Base-by-base conservation (phyloP, 805 yeast species). In the Hanseniaspora mollemarum region DNA sequence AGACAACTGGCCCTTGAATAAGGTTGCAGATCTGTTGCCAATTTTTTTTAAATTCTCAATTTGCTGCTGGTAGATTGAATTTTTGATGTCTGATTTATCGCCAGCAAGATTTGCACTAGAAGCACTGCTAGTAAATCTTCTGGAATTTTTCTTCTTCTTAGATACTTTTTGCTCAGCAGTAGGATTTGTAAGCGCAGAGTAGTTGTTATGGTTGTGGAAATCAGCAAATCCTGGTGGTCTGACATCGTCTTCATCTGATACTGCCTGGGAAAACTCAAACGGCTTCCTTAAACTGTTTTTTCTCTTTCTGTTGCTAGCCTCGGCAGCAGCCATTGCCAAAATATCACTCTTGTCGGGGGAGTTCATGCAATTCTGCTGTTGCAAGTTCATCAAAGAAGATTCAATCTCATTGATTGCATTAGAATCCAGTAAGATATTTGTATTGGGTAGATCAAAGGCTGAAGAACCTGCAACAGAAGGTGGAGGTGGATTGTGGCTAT, bases 401-500 rank as follows among this genome's bases (percentile, higher is more conserved):
- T 50, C 49, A 29, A 50, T 43, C 13, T 43, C 46, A 31, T 44
- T 39, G 12, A 50, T 41, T 1, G 53, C 48, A 9, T 33, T 41
- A 16, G 49, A 29, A 4, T 45, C 53, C 49, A 50, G 37, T 12
- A 50, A 28, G 19, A 21, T 50, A 22, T 43, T 50, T 6, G 43
- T n/a, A 31, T 46, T 24, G 3, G 44, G n/a, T 12, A 46, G 26
- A 13, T 22, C 50, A 29, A 46, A 25, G 6, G 38, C 43, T 9
- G 50, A 29, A 21, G 50, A 46, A n/a, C 44, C 50, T 8, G 50
- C 50, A 38, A 46, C 39, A 3, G 50, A 46, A 8, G 50, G 50
- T 31, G 50, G 50, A 9, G 50, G 50, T 24, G 50, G 50, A 15
- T 46, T 46, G 32, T 46, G 50, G 7, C 39, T 46, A n/a, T 46